Evolutionary conservation across 768 basidiomycete species (phyloP).

Genomic region (Dioszegia aurantiaca): DNA sequence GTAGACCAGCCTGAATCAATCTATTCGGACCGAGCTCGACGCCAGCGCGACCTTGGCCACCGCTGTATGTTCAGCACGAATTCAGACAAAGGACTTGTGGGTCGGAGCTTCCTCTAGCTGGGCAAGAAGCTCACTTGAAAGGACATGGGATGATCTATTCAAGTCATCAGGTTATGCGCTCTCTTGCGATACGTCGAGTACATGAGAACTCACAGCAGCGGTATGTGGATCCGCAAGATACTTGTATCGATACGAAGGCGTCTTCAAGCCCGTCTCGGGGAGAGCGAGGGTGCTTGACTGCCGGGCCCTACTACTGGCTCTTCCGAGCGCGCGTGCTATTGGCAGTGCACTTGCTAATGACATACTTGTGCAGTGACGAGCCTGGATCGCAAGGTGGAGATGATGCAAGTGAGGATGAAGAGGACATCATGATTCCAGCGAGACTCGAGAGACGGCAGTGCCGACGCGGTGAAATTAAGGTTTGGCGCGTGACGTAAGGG

Average conservation of each 20-base stretch:
- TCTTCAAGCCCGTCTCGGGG: slow-evolving; percentile 2
- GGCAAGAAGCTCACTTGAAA: slow-evolving; percentile 13
- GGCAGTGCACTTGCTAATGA: no score
- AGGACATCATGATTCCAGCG: no score
- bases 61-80: slow-evolving; percentile 57
- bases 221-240: slow-evolving; percentile 72
- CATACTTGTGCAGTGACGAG: no score
- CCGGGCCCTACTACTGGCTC: not conserved
- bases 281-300: slow-evolving; percentile 5
- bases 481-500: no score
- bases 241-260: slow-evolving; percentile 39
- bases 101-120: no score
- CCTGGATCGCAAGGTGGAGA: no score
- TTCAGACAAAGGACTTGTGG: no score
- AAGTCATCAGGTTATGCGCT: not conserved
- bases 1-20: slow-evolving; percentile 80
- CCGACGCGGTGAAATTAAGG: no score
- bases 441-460: no score
- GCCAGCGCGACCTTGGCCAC: slow-evolving; percentile 40
- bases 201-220: slow-evolving; percentile 64
- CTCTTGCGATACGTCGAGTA: not conserved
- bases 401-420: no score
- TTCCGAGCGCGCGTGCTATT: not conserved
- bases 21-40: slow-evolving; percentile 64
- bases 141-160: slow-evolving; percentile 86